Base-by-base conservation (phyloP, 768 basidiomycete species). In the Russula earlei region DNA sequence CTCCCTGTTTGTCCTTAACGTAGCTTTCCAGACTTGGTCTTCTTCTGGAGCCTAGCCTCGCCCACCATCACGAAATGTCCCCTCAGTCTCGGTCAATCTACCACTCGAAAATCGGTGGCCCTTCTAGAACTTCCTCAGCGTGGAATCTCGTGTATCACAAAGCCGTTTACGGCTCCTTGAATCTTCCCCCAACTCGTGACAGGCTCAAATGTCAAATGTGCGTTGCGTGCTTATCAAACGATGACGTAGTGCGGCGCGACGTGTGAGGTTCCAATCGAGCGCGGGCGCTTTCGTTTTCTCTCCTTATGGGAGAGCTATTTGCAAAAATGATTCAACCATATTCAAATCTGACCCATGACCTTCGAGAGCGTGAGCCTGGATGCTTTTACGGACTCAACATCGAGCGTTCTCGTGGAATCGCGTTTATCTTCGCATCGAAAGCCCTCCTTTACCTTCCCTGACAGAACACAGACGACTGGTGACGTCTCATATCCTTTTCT, bases 221-320 rank as follows among this genome's bases (percentile, higher is more conserved):
- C 46, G 25, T n/a, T 44, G 36, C 46, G 25, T n/a, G 41, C 22
- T 58, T 54, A 44, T 29, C 33, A 58, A 43, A 58, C 47, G 3
- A 58, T 58, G 57, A 58, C 57, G 52, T 58, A 57, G 44, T 34
- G 25, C n/a, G 56, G 33, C 50, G 52, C 45, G 55, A 50, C 54
- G 41, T 24, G 24, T 10, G 20, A 37, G 36, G 29, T 19, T 31
- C 37, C 31, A 52, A n/a, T 36, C 5, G 20, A 24, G n/a, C 33
- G n/a, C 20, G 31, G 44, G 25, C 34, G 20, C 7, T 20, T 51
- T 12, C 14, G 27, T 38, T 29, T 15, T 33, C 46, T 34, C 20
- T 19, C 49, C 43, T 53, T 49, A 54, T 41, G 40, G 56, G 40
- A 43, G 34, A 27, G 8, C 25, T 36, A 42, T 44, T 52, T 37